Evolutionary conservation across 2,329 filamentous ascomycete species (phyloP).

Genomic region (Fusarium udum): DNA sequence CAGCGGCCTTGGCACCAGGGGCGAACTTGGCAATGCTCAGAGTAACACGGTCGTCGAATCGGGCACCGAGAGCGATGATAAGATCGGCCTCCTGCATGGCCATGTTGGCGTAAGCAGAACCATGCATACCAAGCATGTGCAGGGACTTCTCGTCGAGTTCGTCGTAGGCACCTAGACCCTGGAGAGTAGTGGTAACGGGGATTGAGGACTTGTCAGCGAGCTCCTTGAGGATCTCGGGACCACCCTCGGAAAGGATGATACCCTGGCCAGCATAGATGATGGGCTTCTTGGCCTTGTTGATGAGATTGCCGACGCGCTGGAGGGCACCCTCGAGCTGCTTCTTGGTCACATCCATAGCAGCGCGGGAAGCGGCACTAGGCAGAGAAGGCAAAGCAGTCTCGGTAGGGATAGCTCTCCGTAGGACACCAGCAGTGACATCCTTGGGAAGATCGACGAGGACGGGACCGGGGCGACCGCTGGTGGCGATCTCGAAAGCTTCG

Average conservation of each 20-base stretch:
- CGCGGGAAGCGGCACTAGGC: constrained; percentile 86
- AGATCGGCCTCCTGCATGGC: constrained; percentile 96
- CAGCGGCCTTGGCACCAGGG: constrained; percentile 85
- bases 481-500: constrained; percentile 98
- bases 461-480: constrained; percentile 89
- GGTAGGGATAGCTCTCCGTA: constrained; percentile 84
- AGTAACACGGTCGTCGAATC: constrained; percentile 97
- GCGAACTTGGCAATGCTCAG: constrained; percentile 85
- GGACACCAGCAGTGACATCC: constrained; percentile 88
- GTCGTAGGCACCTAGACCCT: constrained; percentile 91
- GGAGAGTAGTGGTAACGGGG: constrained; percentile 94
- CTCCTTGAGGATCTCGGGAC: constrained; percentile 80
- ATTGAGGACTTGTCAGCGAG: constrained; percentile 91
- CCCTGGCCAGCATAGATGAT: constrained; percentile 96
- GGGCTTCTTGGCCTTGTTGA: constrained; percentile 92
- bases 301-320: constrained; percentile 77
- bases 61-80: constrained; percentile 91
- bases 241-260: constrained; percentile 81
- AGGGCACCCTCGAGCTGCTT: constrained; percentile 80
- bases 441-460: constrained; percentile 97
- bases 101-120: constrained; percentile 96
- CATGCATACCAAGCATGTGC: constrained; percentile 99
- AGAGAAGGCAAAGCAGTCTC: constrained; percentile 78
- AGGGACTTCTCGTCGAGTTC: constrained; percentile 93
- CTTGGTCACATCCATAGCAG: constrained; percentile 74